phyloP scores from a whole-genome alignment of 2,329 filamentous ascomycete species.

The Paraconiothyrium brasiliense region DNA sequence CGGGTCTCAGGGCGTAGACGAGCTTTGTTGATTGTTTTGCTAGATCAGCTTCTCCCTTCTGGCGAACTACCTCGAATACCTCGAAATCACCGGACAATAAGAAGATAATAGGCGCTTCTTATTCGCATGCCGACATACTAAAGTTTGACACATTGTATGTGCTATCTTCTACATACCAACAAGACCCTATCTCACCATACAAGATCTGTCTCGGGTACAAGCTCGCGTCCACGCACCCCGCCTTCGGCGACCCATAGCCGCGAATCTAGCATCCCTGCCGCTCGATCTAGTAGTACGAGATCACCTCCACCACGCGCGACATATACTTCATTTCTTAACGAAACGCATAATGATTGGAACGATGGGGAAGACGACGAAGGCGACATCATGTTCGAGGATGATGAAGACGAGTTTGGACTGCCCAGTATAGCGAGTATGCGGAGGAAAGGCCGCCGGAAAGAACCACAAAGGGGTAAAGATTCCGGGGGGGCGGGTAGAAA shows the following conservation, averaged over 20 bases:
- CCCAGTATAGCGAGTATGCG: slow-evolving; percentile 94
- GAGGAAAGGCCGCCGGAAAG: slow-evolving; percentile 67
- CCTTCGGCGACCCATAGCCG: slow-evolving; percentile 67
- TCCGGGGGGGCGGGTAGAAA: slow-evolving; percentile 45
- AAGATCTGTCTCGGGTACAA: slow-evolving; percentile 69
- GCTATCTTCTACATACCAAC: neutral
- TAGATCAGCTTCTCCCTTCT: slow-evolving; percentile 90
- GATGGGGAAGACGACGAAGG: slow-evolving; percentile 71
- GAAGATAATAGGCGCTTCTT: slow-evolving; percentile 90
- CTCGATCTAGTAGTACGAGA: slow-evolving; percentile 62
- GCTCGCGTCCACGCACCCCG: slow-evolving; percentile 78
- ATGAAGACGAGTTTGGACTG: slow-evolving; percentile 94
- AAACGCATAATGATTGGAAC: slow-evolving; percentile 84
- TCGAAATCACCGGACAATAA: slow-evolving; percentile 61
- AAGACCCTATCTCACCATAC: slow-evolving; percentile 24
- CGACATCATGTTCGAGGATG: slow-evolving; percentile 84
- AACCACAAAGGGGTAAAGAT: slow-evolving; percentile 56
- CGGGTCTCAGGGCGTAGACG: slow-evolving; percentile 6
- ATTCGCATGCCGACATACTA: slow-evolving; percentile 94
- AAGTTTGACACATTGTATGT: slow-evolving; percentile 83
- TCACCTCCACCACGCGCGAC: slow-evolving; percentile 70
- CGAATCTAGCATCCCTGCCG: slow-evolving; percentile 67
- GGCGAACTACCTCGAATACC: slow-evolving; percentile 68
- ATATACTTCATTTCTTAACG: slow-evolving; percentile 83
- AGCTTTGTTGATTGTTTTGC: slow-evolving; percentile 34